Base-by-base conservation (phyloP, 2,329 filamentous ascomycete genomes). In the Cercospora sesami region DNA sequence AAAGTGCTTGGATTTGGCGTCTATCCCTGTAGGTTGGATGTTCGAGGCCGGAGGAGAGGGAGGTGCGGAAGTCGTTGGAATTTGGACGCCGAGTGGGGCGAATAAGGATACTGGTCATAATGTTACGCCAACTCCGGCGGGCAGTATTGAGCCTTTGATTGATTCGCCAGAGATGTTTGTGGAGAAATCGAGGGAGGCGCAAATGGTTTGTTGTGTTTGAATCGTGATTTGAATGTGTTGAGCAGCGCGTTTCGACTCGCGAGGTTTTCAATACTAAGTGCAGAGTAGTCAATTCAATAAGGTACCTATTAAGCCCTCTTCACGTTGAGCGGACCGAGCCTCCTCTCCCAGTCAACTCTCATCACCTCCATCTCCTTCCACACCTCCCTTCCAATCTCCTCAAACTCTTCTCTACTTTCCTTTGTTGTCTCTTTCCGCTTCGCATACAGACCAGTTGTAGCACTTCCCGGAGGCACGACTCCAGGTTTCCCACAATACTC, bases 341-440 rank as follows among this genome's bases (percentile, higher is more conserved):
- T 79, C 51, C 71, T 71, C 72, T 85, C 83, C 76, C 78, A 80
- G 42, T 73, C 70, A 48, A 68, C 60, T 57, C 78, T 75, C 72
- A 80, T 68, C 68, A 69, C 73, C 73, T 80, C 78, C 78, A 79
- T 76, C 65, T 78, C 74, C 71, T 62, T 75, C 77, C 79, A 75
- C 82, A 77, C 73, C 81, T 78, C n/a, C 72, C 80, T 77, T 87
- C 89, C 93, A 89, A 93, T 74, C 28, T 76, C 78, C 73, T 93
- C 84, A 81, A 96, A 78, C 72, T 81, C 83, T 82, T 95, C 92
- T 85, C 95, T 90, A 79, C 87, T 83, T 68, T 83, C 86, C 82
- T 36, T 83, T 0, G 88, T 93, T 58, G 89, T 80, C 63, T 90
- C 84, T 26, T 77, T 79, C 1, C 86, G 85, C 14, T 84, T 86